phyloP scores from a whole-genome alignment of 2,329 filamentous ascomycete species.

The Botryotinia globosa region DNA sequence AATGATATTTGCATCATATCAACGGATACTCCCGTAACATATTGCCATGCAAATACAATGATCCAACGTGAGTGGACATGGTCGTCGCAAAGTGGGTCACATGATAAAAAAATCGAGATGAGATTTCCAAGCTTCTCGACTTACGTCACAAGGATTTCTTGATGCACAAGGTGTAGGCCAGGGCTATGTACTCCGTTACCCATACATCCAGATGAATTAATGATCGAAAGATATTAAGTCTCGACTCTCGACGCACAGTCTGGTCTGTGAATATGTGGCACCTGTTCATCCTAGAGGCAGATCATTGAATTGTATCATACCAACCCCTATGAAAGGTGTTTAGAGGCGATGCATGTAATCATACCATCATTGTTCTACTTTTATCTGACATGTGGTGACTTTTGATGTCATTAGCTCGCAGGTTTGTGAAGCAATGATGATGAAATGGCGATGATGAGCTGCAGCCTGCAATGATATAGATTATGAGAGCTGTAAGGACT shows the following conservation, averaged over 20 bases:
- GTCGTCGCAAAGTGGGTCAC: slow-evolving; percentile 9
- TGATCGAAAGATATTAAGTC: neutral
- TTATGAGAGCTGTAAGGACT: neutral
- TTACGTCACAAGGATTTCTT: slow-evolving; percentile 11
- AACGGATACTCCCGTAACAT: neutral
- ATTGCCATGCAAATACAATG: neutral
- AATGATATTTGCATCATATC: slow-evolving; percentile 1
- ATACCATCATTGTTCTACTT: neutral
- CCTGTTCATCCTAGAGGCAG: neutral
- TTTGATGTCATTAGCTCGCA: slow-evolving; percentile 7
- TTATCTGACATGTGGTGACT: neutral
- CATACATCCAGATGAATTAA: neutral
- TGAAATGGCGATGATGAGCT: neutral
- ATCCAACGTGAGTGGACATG: neutral
- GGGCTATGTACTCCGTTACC: neutral
- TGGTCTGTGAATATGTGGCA: slow-evolving; percentile 4
- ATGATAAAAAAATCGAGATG: neutral
- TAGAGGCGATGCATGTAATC: neutral
- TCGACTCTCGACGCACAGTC: neutral
- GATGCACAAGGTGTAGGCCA: neutral
- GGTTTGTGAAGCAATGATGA: neutral
- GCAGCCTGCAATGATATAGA: neutral
- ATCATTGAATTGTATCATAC: neutral
- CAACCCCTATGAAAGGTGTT: neutral
- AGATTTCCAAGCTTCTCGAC: slow-evolving; percentile 5